Percentiles rank a stretch among this genome's conserved stretches.
Evolutionary conservation across 306 rosid species (phyloP).

Genomic region (Pyrus pyrifolia): DNA sequence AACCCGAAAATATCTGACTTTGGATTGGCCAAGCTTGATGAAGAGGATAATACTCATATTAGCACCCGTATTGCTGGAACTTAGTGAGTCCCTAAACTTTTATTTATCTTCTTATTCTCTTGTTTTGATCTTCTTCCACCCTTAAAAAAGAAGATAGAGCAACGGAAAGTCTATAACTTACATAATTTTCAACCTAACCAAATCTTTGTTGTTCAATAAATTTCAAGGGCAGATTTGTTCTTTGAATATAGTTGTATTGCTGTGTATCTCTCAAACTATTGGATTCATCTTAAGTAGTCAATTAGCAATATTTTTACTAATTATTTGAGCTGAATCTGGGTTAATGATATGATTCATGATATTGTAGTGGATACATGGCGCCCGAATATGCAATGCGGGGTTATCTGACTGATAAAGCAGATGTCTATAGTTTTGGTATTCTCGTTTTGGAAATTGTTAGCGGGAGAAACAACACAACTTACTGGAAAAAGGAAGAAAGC

Average conservation of each 20-base stretch:
- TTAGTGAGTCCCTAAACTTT: conserved; percentile 7
- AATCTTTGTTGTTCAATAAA: too few species aligned
- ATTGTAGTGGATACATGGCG: conserved; percentile 31
- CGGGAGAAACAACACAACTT: conserved; percentile 16
- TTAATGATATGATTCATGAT: too few species aligned
- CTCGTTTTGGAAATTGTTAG: conserved; percentile 19
- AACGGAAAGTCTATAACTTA: too few species aligned
- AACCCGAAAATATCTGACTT: conserved; percentile 32
- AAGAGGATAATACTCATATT: conserved; percentile 34
- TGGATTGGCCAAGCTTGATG: conserved; percentile 38
- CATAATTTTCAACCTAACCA: too few species aligned
- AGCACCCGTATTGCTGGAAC: conserved; percentile 39
- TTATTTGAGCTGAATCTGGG: not conserved
- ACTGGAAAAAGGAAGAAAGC: not conserved
- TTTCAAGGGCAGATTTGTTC: too few species aligned
- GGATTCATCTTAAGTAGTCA: too few species aligned
- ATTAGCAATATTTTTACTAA: too few species aligned
- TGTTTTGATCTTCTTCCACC: not conserved
- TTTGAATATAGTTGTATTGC: too few species aligned
- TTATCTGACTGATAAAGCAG: conserved; percentile 25
- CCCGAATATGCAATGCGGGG: conserved; percentile 30
- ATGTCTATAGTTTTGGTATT: conserved; percentile 31
- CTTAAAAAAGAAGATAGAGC: too few species aligned
- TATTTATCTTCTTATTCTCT: not conserved
- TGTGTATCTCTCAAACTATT: too few species aligned